Conservation (phyloP, 208 protist species). For the Acanthamoeba pearcei region DNA sequence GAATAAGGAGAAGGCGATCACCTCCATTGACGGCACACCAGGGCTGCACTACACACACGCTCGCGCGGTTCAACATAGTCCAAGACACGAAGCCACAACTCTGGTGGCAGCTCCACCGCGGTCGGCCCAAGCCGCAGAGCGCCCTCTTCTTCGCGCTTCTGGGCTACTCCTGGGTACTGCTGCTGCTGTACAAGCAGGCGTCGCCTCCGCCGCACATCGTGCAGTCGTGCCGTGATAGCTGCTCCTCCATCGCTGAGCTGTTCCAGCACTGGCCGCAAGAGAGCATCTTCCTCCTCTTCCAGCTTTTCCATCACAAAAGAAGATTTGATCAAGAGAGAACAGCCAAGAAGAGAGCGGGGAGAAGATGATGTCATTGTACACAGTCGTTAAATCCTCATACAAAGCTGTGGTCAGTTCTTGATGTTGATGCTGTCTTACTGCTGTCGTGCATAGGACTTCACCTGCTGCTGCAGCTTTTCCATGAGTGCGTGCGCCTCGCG, state of each 20-base stretch:
- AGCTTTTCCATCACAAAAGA: background rate
- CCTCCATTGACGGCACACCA: background rate
- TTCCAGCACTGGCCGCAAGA: background rate
- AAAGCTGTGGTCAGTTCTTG: too few species aligned
- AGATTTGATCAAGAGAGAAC: background rate
- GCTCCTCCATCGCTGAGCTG: background rate
- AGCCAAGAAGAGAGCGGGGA: too few species aligned
- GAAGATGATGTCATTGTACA: too few species aligned
- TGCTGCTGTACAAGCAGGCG: background rate
- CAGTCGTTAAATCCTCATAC: too few species aligned
- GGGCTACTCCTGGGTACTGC: background rate
- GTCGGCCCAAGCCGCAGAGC: background rate
- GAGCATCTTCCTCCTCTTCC: background rate
- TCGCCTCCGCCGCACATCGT: background rate
- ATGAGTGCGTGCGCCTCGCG: constrained; percentile 17
- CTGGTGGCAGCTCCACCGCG: background rate
- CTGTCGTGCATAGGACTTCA: background rate
- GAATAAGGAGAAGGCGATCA: background rate
- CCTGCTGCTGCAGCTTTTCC: constrained; percentile 18
- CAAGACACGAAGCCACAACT: background rate
- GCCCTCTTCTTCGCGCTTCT: background rate
- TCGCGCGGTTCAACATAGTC: background rate
- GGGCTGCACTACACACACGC: background rate
- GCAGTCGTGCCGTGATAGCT: background rate
- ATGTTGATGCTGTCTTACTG: background rate